Evolutionary conservation across 352 stramenopile genomes (phyloP), one percentile per base, ranked within the genome.

Genomic region (Phytophthora tubulina): DNA sequence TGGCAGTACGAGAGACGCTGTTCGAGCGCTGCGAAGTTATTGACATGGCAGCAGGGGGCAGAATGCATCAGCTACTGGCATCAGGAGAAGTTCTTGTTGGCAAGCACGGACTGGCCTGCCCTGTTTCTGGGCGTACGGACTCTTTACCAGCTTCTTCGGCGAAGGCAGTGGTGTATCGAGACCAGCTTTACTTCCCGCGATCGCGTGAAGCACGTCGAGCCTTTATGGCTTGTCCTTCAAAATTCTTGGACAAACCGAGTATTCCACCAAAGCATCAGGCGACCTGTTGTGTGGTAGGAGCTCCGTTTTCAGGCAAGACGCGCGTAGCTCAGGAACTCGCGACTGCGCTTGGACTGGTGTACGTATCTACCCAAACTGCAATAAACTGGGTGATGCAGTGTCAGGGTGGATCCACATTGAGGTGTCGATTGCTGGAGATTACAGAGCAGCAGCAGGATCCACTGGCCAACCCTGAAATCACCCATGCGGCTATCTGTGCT

Each of bases 371-470:
- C 7, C 51, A 60, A 31, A 70, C 30, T 10, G 80, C 86, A 6
- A 58, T 91, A 31, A 71, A 83, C 7, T 94, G 86, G 86, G 79
- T 86, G 4, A 15, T 79, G 6, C 81, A 90, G 46, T 91, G 84
- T 49, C 79, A 89, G n/a, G 80, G 76, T 15, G 67, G 67, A 3
- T 79, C 75, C 2, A 55, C 57, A 6, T 67, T 94, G 7, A 72
- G 66, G 45, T 50, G 39, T 48, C 61, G 9, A n/a, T 15, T 72
- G 33, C 50, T 36, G 56, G 66, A 39, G 30, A 70, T 54, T 38
- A 57, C 31, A 9, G 17, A 64, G 17, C 50, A 59, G 14, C 53
- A 67, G 3, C 30, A 54, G 10, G 55, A 67, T 17, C 67, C 75
- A n/a, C 32, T 67, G 38, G 21, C 48, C n/a, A 73, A 85, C 45